Evolutionary conservation across 2,329 filamentous ascomycete genomes (phyloP).

Genomic region (Epichloe brachyelytri): DNA sequence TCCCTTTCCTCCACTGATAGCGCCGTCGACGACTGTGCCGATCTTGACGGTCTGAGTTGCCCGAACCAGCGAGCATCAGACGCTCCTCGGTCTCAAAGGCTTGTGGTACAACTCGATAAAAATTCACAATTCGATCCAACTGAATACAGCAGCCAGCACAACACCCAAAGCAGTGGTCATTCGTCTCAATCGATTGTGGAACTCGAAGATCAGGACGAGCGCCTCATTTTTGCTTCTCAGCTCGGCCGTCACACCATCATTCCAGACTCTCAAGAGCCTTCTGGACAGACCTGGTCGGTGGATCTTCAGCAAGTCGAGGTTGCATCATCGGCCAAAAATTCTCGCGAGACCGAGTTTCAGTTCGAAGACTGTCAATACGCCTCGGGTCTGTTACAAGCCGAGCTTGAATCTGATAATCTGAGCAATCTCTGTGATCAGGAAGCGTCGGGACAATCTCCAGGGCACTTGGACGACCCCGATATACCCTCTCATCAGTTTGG

Average conservation of each 20-base stretch:
- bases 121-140: conserved; percentile 19
- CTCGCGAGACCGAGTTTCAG: background rate
- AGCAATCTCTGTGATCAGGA: background rate
- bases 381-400: background rate
- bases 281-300: conserved; percentile 13
- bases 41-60: conserved; percentile 1
- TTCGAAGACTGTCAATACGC: background rate
- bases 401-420: background rate
- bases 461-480: conserved; percentile 1
- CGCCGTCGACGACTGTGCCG: conserved; percentile 6
- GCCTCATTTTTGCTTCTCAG: conserved; percentile 16
- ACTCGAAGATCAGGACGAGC: conserved; percentile 22
- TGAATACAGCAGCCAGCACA: conserved; percentile 22
- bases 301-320: background rate
- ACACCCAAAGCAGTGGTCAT: conserved; percentile 17
- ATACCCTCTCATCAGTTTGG: conserved; percentile 16
- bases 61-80: background rate
- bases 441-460: background rate
- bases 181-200: conserved; percentile 21
- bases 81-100: conserved; percentile 2
- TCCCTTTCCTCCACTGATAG: conserved; percentile 15
- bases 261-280: conserved; percentile 30
- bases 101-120: conserved; percentile 20
- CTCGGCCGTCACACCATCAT: conserved; percentile 28
- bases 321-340: background rate